These are phyloP conservation scores for Chlamydomonas sp. DNA, from an alignment of 139 green algal genomes.

Conservation along the genomic window DNA sequence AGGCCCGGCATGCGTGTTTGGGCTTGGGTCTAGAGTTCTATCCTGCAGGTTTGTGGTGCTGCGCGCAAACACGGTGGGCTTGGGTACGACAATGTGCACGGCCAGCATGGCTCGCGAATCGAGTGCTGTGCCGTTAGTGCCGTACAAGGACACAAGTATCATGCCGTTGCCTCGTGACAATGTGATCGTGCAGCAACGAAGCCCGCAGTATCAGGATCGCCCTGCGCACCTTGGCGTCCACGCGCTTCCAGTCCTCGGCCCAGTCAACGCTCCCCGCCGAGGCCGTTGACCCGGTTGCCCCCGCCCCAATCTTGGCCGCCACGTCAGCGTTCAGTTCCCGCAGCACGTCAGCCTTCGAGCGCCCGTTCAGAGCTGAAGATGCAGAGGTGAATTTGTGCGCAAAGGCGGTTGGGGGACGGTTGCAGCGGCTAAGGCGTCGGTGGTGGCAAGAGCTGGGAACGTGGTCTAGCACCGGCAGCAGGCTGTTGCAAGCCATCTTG, in stretches of 20 bases:
- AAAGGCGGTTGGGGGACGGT: not conserved
- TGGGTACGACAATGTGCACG: too few relatives aligned
- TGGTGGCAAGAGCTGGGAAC: not conserved
- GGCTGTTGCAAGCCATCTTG: too few relatives aligned
- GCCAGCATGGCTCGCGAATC: too few relatives aligned
- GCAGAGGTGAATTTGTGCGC: too few relatives aligned
- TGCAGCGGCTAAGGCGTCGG: not conserved
- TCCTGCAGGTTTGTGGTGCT: too few relatives aligned
- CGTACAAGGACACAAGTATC: too few relatives aligned
- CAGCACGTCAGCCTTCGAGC: conserved; percentile 27
- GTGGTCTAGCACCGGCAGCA: too few relatives aligned
- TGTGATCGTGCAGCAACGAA: not conserved
- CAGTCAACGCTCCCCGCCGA: not conserved
- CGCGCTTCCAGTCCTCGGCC: not conserved
- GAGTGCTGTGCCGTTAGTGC: too few relatives aligned
- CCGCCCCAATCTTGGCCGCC: not conserved
- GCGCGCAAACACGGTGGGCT: too few relatives aligned
- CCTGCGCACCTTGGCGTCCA: conserved; percentile 23
- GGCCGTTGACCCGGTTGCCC: not conserved
- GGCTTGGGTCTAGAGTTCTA: too few relatives aligned
- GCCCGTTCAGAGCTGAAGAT: conserved; percentile 9
- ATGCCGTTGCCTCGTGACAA: too few relatives aligned
- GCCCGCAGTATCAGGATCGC: not conserved
- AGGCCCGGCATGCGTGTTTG: too few relatives aligned
- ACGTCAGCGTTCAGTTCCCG: not conserved